phyloP scores from a whole-genome alignment of 305 asterid species.

The Rubia tinctorum region DNA sequence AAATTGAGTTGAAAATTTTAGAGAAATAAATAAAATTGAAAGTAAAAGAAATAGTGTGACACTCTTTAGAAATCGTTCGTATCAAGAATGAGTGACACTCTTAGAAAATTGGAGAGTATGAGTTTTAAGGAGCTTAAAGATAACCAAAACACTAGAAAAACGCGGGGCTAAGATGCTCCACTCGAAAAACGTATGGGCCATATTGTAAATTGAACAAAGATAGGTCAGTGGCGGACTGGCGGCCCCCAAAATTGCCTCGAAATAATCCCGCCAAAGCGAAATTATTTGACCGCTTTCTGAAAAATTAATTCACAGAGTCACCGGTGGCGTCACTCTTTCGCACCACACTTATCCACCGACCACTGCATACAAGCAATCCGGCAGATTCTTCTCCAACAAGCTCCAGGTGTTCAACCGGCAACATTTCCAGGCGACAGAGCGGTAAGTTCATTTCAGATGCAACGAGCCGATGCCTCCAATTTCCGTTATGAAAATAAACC shows the following conservation, averaged over 20 bases:
- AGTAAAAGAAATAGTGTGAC: too few species aligned
- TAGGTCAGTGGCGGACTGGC: not conserved
- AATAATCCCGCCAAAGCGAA: conserved; percentile 43
- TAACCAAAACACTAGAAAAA: too few species aligned
- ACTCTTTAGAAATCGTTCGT: too few species aligned
- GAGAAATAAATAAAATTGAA: too few species aligned
- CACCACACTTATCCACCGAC: not conserved
- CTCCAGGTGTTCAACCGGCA: conserved; percentile 4
- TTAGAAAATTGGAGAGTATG: too few species aligned
- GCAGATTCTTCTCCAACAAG: not conserved
- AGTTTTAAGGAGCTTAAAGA: too few species aligned
- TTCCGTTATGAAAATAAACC: not conserved
- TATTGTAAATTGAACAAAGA: not conserved
- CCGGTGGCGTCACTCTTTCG: not conserved
- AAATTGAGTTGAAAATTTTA: too few species aligned
- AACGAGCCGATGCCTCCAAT: not conserved
- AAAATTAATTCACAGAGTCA: not conserved
- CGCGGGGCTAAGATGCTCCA: not conserved
- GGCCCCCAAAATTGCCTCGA: conserved; percentile 13
- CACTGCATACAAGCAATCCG: not conserved
- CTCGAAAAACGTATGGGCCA: not conserved
- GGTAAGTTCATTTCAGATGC: not conserved
- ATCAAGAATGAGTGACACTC: too few species aligned
- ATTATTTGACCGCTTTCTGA: conserved; percentile 23
- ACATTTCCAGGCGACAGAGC: not conserved